Evolutionary conservation across 257 asterid genomes (phyloP).

Genomic region (Jacaranda copaia): DNA sequence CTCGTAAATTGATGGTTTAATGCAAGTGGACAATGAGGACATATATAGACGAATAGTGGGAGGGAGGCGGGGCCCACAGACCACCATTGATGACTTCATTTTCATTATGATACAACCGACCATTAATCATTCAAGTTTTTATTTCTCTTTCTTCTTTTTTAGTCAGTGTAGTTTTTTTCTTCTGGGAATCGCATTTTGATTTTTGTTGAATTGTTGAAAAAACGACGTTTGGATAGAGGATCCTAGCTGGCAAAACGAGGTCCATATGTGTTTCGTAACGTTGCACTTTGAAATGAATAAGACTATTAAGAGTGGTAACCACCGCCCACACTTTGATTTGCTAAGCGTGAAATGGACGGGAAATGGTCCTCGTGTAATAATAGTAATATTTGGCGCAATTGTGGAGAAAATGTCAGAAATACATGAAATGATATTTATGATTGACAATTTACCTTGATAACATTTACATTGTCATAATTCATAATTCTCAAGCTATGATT

Average conservation of each 20-base stretch:
- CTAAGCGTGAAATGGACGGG: background rate
- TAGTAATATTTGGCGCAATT: too few species aligned
- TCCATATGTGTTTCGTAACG: conserved; percentile 32
- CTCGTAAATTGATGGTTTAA: conserved; percentile 31
- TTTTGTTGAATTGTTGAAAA: conserved; percentile 28
- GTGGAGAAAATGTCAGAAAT: too few species aligned
- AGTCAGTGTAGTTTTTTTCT: background rate
- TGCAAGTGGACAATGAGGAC: conserved; percentile 11
- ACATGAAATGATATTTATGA: too few species aligned
- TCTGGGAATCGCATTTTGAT: background rate
- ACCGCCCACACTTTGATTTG: conserved; percentile 3
- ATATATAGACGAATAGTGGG: conserved; percentile 35
- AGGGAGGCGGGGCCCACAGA: conserved; percentile 34
- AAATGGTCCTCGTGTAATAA: background rate
- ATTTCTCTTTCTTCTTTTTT: background rate
- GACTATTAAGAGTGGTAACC: background rate
- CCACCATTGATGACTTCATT: conserved; percentile 42
- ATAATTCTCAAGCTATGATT: too few species aligned
- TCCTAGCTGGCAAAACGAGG: conserved; percentile 37
- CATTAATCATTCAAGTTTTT: conserved; percentile 41
- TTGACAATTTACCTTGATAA: too few species aligned
- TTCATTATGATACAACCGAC: conserved; percentile 57
- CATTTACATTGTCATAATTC: too few species aligned
- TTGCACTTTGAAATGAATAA: conserved; percentile 9
- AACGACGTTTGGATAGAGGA: conserved; percentile 27